Base-by-base conservation (phyloP, 768 basidiomycete genomes). In the Kwoniella sp. region DNA sequence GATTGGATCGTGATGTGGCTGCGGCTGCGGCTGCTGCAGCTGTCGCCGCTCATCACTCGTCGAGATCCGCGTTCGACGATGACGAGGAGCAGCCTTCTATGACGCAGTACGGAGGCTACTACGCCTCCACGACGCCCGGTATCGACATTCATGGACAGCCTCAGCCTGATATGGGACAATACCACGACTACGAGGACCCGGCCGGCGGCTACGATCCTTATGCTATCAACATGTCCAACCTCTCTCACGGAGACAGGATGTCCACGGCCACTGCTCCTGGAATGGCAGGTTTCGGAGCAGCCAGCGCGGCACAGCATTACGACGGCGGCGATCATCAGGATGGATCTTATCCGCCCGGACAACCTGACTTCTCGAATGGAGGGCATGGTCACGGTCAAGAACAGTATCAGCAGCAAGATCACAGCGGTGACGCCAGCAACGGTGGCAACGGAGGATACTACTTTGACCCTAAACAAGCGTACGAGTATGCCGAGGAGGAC, bases 1-100 rank as follows among this genome's bases (percentile, higher is more conserved):
- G 74, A 45, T 64, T 83, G 23, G 82, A 82, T 69, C 53, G 79
- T 28, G 79, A 80, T 55, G 79, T 80, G 2, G 77, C 77, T 29
- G 75, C 76, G 28, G 78, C 76, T 9, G 79, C 79, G 30, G 76
- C 75, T 20, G 77, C 79, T 8, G 78, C 78, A 17, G 74, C 77
- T 20, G 73, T 76, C 20, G 74, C 73, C 13, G 73, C 75, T 9
- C 66, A 66, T 51, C 68, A 66, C 28, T 54, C 63, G 20, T 69
- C 68, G 7, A 68, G 74, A 37, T 69, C 71, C 5, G 71, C 67
- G 1, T 79, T 77, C 61, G 77, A 78, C 22, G 79, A 80, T 62
- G 79, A 80, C 53, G 79, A 79, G 51, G 70, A 73, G 5, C 58
- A 66, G 37, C 72, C 76, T 4, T 73, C 70, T 0, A 77, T 77